Evolutionary conservation across 163 green algal genomes (phyloP), one percentile per base, ranked within the genome.

Genomic region (Scenedesmus sp.): DNA sequence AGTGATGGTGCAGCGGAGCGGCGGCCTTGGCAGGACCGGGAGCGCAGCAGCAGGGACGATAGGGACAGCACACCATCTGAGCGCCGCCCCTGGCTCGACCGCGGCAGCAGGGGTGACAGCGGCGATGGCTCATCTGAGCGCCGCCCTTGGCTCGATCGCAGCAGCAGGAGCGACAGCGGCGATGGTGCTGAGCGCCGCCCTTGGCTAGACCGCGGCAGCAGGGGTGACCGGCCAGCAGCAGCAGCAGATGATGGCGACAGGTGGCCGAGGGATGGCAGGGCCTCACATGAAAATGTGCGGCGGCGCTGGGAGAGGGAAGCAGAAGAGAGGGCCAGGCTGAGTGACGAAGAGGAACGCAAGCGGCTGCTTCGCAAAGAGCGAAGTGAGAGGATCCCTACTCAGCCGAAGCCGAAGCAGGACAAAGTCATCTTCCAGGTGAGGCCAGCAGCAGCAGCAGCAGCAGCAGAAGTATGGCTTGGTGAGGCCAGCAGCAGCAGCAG

Each of bases 321-420:
- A n/a, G 67, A 89, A 20, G 70, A 83, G 67, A 15, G 67, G 16
- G 20, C 59, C 1, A 16, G 8, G 67, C 1, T 73, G 16, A 5
- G 1, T 13, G 67, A 56, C 1, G 60, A 84, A 1, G 60, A 57
- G 23, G 87, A 91, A 34, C 70, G 70, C 4, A 55, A 52, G 54
- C 87, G 87, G 18, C 81, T 86, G 9, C 20, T 62, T 1, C 74
- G 87, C 26, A 91, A 91, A 34, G n/a, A 46, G 57, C 70, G 70
- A 76, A 91, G 87, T 76, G 87, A 91, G 76, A 52, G 26, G 10
- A 91, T 91, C 9, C 87, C 87, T 0, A 64, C 56, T 10, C 54
- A 62, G 15, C 87, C 87, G 0, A 86, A 77, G 18, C 57, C 10
- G 2, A 87, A 85, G 26, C 74, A 86, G 26, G 87, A 91, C 74